phyloP scores from a whole-genome alignment of 345 rosid genomes.

The Gossypioides kirkii region DNA sequence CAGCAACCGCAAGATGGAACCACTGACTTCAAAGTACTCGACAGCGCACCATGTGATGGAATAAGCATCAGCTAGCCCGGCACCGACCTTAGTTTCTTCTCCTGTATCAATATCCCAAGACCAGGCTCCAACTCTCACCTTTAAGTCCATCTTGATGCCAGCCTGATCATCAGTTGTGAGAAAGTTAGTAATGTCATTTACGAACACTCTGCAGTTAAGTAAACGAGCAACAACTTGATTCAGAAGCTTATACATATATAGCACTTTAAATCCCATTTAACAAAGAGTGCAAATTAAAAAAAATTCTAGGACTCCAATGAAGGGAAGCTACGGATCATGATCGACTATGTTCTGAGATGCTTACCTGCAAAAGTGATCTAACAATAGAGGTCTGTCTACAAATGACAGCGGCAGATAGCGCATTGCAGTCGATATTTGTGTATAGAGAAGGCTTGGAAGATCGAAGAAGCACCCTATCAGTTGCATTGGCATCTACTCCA shows the following conservation, averaged over 20 bases:
- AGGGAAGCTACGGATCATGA: not conserved
- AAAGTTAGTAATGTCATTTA: not conserved
- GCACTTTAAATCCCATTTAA: not conserved
- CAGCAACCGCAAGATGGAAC: conserved; percentile 47
- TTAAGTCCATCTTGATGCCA: conserved; percentile 35
- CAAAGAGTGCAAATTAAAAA: not conserved
- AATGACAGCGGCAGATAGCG: conserved; percentile 53
- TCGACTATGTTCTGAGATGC: conserved; percentile 4
- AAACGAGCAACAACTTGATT: not conserved
- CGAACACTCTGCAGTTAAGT: not conserved
- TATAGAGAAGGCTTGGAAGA: conserved; percentile 61
- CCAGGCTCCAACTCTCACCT: conserved; percentile 63
- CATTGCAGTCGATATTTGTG: conserved; percentile 49
- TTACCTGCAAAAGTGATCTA: conserved; percentile 42
- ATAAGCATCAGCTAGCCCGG: conserved; percentile 56
- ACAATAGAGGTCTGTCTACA: conserved; percentile 51
- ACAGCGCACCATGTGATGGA: conserved; percentile 54
- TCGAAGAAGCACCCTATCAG: conserved; percentile 39
- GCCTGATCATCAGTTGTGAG: conserved; percentile 28
- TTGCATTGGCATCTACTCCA: conserved; percentile 40
- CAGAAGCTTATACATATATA: not conserved
- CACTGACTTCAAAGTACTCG: conserved; percentile 57
- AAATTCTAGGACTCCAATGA: not conserved
- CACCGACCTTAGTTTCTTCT: conserved; percentile 65
- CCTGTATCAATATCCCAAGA: conserved; percentile 59